phyloP scores from a whole-genome alignment of 176 grass and related monocot species.

The Cenchrus purpureus region DNA sequence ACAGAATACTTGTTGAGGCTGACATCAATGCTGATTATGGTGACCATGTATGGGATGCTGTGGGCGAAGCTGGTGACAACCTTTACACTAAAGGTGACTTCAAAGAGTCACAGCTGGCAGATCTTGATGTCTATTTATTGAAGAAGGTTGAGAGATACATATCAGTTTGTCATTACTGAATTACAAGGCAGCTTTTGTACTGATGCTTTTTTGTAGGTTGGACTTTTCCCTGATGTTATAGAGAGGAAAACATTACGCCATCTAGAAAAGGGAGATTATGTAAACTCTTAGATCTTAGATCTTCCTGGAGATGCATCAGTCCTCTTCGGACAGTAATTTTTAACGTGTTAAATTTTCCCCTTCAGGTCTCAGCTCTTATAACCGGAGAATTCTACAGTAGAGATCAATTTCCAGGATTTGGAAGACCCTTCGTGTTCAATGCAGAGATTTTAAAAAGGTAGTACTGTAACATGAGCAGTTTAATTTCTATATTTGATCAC shows the following conservation, averaged over 20 bases:
- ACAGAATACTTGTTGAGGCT: slow-evolving; percentile 84
- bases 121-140: slow-evolving; percentile 86
- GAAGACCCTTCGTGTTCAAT: slow-evolving; percentile 84
- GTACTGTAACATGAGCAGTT: slow-evolving; percentile 1
- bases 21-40: slow-evolving; percentile 53
- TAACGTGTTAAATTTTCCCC: slow-evolving; percentile 15
- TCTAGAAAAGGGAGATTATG: slow-evolving; percentile 80
- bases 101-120: slow-evolving; percentile 57
- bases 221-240: slow-evolving; percentile 90
- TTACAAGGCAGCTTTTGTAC: slow-evolving; percentile 35
- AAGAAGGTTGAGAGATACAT: slow-evolving; percentile 67
- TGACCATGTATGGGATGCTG: slow-evolving; percentile 75
- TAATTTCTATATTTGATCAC: neutral
- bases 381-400: slow-evolving; percentile 93
- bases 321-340: neutral
- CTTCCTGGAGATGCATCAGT: neutral
- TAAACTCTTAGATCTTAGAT: slow-evolving; percentile 44
- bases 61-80: slow-evolving; percentile 64
- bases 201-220: slow-evolving; percentile 77
- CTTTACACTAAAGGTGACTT: slow-evolving; percentile 80
- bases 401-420: slow-evolving; percentile 97
- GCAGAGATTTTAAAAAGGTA: slow-evolving; percentile 85
- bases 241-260: slow-evolving; percentile 81
- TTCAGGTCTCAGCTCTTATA: slow-evolving; percentile 90
- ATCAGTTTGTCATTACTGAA: slow-evolving; percentile 32